Conservation (phyloP, 2,329 filamentous ascomycete species). For the Colletotrichum limetticola region DNA sequence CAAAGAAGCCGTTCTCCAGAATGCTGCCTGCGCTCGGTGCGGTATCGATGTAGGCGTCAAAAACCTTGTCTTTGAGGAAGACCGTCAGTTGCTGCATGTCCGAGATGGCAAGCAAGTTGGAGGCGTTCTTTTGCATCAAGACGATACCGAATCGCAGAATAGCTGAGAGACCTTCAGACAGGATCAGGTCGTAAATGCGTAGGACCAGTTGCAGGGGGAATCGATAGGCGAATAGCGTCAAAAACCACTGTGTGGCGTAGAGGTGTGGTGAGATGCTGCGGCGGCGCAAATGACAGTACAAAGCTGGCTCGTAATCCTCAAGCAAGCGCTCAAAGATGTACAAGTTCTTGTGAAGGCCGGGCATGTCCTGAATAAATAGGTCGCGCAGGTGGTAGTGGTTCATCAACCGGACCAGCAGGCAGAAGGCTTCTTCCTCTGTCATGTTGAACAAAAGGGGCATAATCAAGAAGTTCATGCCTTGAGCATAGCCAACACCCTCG, state of each 20-base stretch:
- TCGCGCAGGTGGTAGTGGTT: slow-evolving; percentile 94
- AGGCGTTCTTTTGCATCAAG: slow-evolving; percentile 93
- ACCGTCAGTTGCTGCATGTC: slow-evolving; percentile 91
- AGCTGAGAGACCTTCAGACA: slow-evolving; percentile 92
- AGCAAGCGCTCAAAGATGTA: slow-evolving; percentile 95
- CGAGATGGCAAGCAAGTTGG: slow-evolving; percentile 81
- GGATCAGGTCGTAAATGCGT: slow-evolving; percentile 93
- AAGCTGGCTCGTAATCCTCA: slow-evolving; percentile 91
- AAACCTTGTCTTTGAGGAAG: slow-evolving; percentile 92
- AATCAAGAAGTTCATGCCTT: slow-evolving; percentile 98
- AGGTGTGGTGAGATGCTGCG: slow-evolving; percentile 89
- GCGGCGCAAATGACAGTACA: slow-evolving; percentile 93
- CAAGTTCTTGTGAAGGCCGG: slow-evolving; percentile 89
- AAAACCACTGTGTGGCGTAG: slow-evolving; percentile 98
- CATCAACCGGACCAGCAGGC: slow-evolving; percentile 92
- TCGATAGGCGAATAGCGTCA: slow-evolving; percentile 97
- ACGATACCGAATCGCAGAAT: slow-evolving; percentile 95
- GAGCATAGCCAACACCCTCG: slow-evolving; percentile 93
- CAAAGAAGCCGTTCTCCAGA: slow-evolving; percentile 96
- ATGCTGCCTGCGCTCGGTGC: slow-evolving; percentile 92
- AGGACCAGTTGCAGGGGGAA: slow-evolving; percentile 97
- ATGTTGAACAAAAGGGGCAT: slow-evolving; percentile 99
- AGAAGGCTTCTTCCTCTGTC: slow-evolving; percentile 97
- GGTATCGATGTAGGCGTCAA: slow-evolving; percentile 97
- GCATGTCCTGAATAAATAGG: slow-evolving; percentile 96